Base-by-base conservation (phyloP, 371 early-diverging fungal genomes). In the Phascolomyces articulosus region DNA sequence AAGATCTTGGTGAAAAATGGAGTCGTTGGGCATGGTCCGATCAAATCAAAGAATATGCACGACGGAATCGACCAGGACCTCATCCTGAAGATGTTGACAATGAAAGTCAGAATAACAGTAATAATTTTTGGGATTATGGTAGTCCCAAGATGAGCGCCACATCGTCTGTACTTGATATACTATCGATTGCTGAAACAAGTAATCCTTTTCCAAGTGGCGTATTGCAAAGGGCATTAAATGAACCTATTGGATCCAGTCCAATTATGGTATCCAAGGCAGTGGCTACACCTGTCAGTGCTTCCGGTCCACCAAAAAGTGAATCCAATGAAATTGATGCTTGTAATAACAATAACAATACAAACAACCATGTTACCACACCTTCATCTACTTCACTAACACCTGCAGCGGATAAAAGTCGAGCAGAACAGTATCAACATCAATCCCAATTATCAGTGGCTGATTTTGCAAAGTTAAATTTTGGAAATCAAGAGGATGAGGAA, bases 1-100 rank as follows among this genome's bases (percentile, higher is more conserved):
- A 80, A 44, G 77, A 76, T 58, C 53, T 83, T 20, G 80, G 77
- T 2, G 73, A 79, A 34, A 71, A 75, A 63, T 78, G 78, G 77
- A 58, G 64, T 61, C 63, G 77, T n/a, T 71, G 74, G 68, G 68
- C 74, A 13, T 79, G 80, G 79, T 66, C 60, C n/a, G 69, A 73
- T 10, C 65, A 62, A 34, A 23, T 63, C 34, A 63, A 28, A 21
- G 47, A 59, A 59, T 59, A 59, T 26, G 44, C 60, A n/a, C 28
- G 29, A 10, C 57, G 38, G 18, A 31, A 57, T 57, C 57, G 40
- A 40, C 31, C 55, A 29, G 55, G 3, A 55, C 40, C 6, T 40
- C 20, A 23, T 31, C 34, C 57, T 8, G n/a, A 44, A 18, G 44
- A 18, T 44, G 16, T 4, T 44, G n/a, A 44, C 16, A 16, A 44